These are phyloP conservation scores for Dictyophora rubrovolvata DNA, from an alignment of 768 basidiomycete genomes.

Conservation along the genomic window DNA sequence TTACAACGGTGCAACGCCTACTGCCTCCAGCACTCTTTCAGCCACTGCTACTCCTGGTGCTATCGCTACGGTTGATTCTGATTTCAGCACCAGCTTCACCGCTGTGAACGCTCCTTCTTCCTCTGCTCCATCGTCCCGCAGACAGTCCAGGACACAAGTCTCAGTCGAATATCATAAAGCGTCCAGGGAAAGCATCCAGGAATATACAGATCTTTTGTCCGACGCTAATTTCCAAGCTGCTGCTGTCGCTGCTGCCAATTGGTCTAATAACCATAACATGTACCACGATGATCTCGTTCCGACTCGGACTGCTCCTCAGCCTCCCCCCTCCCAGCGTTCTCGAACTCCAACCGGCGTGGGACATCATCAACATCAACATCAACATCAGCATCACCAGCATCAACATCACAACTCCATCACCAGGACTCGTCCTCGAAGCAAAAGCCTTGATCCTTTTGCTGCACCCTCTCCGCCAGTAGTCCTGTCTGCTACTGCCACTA, in stretches of 20 bases:
- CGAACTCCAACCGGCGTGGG: constrained; percentile 27
- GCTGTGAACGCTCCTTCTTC: background rate
- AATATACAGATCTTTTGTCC: constrained; percentile 63
- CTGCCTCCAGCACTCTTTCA: background rate
- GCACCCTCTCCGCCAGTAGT: constrained; percentile 14
- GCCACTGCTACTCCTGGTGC: background rate
- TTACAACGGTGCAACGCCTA: constrained; percentile 6
- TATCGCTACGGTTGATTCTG: no score
- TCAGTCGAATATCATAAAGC: constrained; percentile 72
- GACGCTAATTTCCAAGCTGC: constrained; percentile 49
- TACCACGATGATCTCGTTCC: constrained; percentile 5
- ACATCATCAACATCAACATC: constrained; percentile 37
- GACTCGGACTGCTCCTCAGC: background rate
- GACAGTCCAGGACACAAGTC: constrained; percentile 6
- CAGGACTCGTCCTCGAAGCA: constrained; percentile 18
- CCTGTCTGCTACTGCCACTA: constrained; percentile 17
- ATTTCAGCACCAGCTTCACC: background rate
- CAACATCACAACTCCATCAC: constrained; percentile 20
- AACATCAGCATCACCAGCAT: constrained; percentile 1
- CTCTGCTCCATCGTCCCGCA: background rate
- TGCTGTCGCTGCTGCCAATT: constrained; percentile 25
- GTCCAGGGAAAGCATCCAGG: constrained; percentile 64
- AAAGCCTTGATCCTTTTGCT: constrained; percentile 7
- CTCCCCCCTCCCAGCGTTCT: constrained; percentile 25
- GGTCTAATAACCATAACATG: constrained; percentile 1